Base-by-base conservation (phyloP, 345 rosid species). In the Eucalyptus fibrosa region DNA sequence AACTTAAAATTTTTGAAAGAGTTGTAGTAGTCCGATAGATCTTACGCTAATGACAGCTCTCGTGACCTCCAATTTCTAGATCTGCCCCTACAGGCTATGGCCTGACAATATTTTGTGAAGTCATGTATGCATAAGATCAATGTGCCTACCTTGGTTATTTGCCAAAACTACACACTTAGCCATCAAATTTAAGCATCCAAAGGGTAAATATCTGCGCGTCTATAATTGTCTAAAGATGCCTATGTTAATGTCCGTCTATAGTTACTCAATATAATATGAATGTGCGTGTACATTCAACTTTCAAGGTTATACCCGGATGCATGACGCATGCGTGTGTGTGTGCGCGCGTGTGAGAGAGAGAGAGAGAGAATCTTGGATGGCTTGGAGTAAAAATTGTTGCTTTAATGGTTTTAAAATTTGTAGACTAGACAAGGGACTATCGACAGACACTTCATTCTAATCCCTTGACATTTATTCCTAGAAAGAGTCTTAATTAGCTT, bases 281-380 rank as follows among this genome's bases (percentile, higher is more conserved):
- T 14, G 32, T 77, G n/a, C 32, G 28, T 56, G 69, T 81, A 87
- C 23, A 49, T 81, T 50, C 85, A 34, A 45, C 24, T 32, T 87
- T n/a, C 77, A 65, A n/a, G 77, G 42, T 69, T 47, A 69, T 32
- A 37, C 21, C 82, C 6, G 81, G 21, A 19, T 17, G 44, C 81
- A 32, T 32, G 24, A 34, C 23, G 42, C 81, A 18, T 69, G 81
- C 42, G 19, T 18, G 81, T 17, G 23, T 32, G 40, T 5, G 65
- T 12, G 65, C 0, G 40, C 0, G 8, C 0, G 18, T 1, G 51
- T 0, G 51, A 50, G 51, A 50, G 51, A 50, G 51, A 50, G 51
- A 50, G 81, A 18, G 81, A 69, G 81, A 34, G 24, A 9, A 17
- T 69, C 24, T 69, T 69, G 42, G 81, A 69, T 69, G 81, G 81